phyloP scores from a whole-genome alignment of 129 eudicot genomes.

The Pulicaria dysenterica region DNA sequence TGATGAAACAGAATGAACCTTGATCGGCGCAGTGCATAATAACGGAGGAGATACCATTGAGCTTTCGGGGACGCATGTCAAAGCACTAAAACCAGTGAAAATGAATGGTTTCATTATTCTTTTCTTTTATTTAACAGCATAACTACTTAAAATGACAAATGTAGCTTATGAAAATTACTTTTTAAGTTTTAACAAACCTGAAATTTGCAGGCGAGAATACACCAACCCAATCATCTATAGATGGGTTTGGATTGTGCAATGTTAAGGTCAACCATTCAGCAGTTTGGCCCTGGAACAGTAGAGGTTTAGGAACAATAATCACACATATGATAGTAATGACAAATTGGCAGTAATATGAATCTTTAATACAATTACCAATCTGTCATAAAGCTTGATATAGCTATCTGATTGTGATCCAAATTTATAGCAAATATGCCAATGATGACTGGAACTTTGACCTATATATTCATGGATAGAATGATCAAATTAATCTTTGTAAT shows the following conservation, averaged over 20 bases:
- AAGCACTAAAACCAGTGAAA: conserved; percentile 50
- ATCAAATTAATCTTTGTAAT: not conserved
- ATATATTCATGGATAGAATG: not conserved
- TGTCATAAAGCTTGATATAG: too few species aligned
- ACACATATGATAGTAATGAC: conserved; percentile 1
- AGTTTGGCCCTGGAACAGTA: conserved; percentile 50
- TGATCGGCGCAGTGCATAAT: conserved; percentile 84
- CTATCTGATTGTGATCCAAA: too few species aligned
- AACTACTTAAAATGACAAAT: not conserved
- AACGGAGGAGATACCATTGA: conserved; percentile 62
- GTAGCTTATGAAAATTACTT: not conserved
- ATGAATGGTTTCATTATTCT: not conserved
- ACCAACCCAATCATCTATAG: conserved; percentile 82
- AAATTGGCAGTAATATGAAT: not conserved
- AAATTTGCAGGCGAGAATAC: conserved; percentile 94
- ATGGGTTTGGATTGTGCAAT: conserved; percentile 57
- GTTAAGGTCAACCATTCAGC: conserved; percentile 73
- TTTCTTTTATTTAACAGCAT: not conserved
- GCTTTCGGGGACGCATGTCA: conserved; percentile 64
- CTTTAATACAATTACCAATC: too few species aligned
- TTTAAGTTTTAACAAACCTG: conserved; percentile 42
- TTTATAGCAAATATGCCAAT: too few species aligned
- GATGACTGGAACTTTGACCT: too few species aligned
- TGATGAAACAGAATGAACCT: conserved; percentile 49
- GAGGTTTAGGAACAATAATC: conserved; percentile 11